Evolutionary conservation across 345 rosid species (phyloP).

Genomic region (Schrenkiella parvula): DNA sequence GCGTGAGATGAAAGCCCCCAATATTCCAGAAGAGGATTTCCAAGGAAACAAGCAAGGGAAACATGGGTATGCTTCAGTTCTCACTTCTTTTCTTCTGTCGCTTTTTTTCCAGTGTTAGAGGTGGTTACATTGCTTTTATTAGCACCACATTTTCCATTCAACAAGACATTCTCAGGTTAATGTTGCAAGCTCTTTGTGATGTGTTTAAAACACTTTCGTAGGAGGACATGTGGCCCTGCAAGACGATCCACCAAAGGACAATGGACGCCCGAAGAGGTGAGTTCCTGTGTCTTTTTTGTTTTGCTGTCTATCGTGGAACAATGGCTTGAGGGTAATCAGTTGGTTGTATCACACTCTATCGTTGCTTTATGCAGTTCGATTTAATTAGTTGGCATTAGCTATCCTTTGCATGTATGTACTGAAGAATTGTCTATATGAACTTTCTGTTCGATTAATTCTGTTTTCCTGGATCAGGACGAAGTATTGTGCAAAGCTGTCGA

Average conservation of each 20-base stretch:
- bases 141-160: slow-evolving; percentile 18
- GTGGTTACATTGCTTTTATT: neutral
- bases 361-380: slow-evolving; percentile 12
- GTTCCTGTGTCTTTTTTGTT: no score
- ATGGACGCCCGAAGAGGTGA: slow-evolving; percentile 35
- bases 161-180: slow-evolving; percentile 16
- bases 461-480: slow-evolving; percentile 61
- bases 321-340: neutral
- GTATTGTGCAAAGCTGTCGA: slow-evolving; percentile 89
- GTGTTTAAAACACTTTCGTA: slow-evolving; percentile 11
- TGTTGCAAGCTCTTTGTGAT: slow-evolving; percentile 10
- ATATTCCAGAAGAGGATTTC: slow-evolving; percentile 46
- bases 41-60: slow-evolving; percentile 51
- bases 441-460: neutral
- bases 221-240: slow-evolving; percentile 40
- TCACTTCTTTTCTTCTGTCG: neutral
- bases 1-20: slow-evolving; percentile 53
- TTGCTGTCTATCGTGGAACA: no score
- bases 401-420: neutral
- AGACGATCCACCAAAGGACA: slow-evolving; percentile 41
- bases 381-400: neutral
- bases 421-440: neutral
- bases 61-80: slow-evolving; percentile 56
- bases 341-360: neutral
- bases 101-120: neutral